phyloP scores from a whole-genome alignment of 176 grass and related monocot species.

The Oryza brachyantha region DNA sequence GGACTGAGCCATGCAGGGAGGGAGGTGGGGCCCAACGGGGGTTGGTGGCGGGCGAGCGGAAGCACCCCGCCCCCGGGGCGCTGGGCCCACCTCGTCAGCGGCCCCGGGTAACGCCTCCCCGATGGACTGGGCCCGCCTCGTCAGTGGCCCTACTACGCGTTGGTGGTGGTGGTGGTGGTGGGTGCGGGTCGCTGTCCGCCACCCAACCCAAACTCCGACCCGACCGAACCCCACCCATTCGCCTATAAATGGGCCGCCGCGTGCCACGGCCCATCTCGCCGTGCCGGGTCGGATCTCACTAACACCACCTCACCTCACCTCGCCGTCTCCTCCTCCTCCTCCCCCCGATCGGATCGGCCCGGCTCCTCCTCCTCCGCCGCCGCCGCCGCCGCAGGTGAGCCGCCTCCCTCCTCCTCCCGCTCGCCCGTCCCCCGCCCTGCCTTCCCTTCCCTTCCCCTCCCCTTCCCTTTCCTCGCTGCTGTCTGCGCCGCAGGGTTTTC shows the following conservation, averaged over 20 bases:
- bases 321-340: not conserved
- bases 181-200: slow-evolving; percentile 42
- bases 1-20: not conserved
- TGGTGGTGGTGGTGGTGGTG: slow-evolving; percentile 20
- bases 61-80: not conserved
- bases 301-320: not conserved
- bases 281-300: slow-evolving; percentile 38
- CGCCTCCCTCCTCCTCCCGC: no score
- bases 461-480: no score
- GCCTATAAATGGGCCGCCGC: slow-evolving; percentile 39
- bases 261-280: not conserved
- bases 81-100: not conserved
- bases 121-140: not conserved
- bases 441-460: no score
- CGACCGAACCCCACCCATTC: slow-evolving; percentile 29
- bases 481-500: no score
- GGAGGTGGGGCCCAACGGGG: not conserved
- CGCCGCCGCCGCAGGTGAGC: slow-evolving; percentile 24
- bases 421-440: no score
- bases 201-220: no score
- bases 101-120: no score
- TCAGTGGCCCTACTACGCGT: not conserved
- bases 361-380: slow-evolving; percentile 9
- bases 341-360: slow-evolving; percentile 25
- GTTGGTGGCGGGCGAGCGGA: not conserved